Evolutionary conservation across 2,329 filamentous ascomycete genomes (phyloP).

Genomic region (Thelonectria rubi): DNA sequence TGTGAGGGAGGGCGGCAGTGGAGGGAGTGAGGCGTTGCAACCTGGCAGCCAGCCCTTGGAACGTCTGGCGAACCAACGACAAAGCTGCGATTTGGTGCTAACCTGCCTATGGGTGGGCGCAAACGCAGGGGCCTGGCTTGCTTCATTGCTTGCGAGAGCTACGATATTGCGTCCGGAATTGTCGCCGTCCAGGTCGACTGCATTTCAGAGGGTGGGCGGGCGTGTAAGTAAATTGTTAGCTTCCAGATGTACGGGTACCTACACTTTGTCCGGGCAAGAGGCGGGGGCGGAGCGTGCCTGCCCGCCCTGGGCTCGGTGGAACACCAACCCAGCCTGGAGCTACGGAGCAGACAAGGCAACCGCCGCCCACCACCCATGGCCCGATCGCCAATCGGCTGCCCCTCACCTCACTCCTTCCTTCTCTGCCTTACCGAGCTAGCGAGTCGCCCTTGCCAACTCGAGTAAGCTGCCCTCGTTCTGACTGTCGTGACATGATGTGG

Average conservation of each 20-base stretch:
- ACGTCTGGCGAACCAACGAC: background rate
- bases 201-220: background rate
- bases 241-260: background rate
- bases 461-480: background rate
- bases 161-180: too few species aligned
- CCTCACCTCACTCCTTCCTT: background rate
- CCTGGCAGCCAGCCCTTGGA: conserved; percentile 2
- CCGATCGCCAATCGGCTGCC: conserved; percentile 1
- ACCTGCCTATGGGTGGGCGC: background rate
- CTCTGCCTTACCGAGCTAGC: background rate
- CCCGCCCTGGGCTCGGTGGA: background rate
- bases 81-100: background rate
- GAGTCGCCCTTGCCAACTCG: background rate
- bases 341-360: background rate
- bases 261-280: background rate
- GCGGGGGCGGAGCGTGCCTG: conserved; percentile 2
- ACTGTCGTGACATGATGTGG: background rate
- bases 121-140: conserved; percentile 9
- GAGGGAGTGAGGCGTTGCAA: conserved; percentile 5
- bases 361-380: background rate
- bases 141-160: background rate
- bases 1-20: background rate
- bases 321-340: background rate
- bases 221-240: background rate
- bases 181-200: too few species aligned